Conservation (phyloP, 2,329 filamentous ascomycete genomes). For the Colletotrichum higginsianum region DNA sequence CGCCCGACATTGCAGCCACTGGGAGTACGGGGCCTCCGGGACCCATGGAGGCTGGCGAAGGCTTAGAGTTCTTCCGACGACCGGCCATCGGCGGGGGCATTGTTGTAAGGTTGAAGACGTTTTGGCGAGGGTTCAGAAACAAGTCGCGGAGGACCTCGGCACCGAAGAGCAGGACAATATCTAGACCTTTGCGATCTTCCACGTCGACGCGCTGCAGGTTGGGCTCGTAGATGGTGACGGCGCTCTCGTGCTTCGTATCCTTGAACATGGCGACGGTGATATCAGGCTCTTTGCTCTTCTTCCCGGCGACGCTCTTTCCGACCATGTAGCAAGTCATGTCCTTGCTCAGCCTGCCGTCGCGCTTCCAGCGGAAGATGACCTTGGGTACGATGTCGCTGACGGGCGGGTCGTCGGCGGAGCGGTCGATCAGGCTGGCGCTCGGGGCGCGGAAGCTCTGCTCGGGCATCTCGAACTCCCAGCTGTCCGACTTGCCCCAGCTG, state of each 20-base stretch:
- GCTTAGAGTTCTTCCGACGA: conserved; percentile 62
- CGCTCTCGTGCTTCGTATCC: conserved; percentile 73
- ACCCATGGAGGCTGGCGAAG: conserved; percentile 47
- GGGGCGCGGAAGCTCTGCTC: conserved; percentile 87
- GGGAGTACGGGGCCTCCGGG: conserved; percentile 39
- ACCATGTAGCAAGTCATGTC: conserved; percentile 92
- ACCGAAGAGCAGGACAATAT: conserved; percentile 80
- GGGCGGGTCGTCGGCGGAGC: conserved; percentile 65
- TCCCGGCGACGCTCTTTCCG: conserved; percentile 80
- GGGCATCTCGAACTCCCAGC: conserved; percentile 95
- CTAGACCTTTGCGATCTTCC: conserved; percentile 93
- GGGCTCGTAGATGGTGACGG: conserved; percentile 90
- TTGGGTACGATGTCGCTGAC: conserved; percentile 74
- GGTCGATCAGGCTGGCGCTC: conserved; percentile 83
- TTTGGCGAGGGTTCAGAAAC: conserved; percentile 75
- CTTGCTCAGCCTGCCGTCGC: conserved; percentile 87
- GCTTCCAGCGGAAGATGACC: conserved; percentile 89
- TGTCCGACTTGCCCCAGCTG: conserved; percentile 84
- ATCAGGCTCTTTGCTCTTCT: conserved; percentile 91
- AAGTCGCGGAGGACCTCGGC: conserved; percentile 77
- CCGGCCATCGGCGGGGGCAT: conserved; percentile 46
- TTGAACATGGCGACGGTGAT: conserved; percentile 94
- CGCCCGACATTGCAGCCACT: conserved; percentile 58
- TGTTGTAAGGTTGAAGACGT: conserved; percentile 83
- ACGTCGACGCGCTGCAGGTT: conserved; percentile 92